Evolutionary conservation across 352 stramenopile genomes (phyloP), one percentile per base, ranked within the genome.

Genomic region (Phytophthora quininea): DNA sequence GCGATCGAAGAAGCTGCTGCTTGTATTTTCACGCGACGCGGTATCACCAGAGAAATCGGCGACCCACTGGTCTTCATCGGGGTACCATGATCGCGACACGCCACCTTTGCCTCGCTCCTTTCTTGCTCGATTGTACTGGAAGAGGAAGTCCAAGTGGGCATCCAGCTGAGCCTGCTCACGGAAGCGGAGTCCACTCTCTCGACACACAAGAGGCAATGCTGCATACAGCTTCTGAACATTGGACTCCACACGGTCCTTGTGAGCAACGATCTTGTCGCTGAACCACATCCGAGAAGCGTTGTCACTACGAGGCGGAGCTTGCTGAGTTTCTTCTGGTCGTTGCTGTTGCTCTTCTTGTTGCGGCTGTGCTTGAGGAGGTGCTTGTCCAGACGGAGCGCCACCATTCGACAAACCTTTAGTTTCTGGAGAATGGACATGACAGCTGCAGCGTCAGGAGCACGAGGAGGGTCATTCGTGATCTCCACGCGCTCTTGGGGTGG

Each of bases 401-500:
- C 50, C 42, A 40, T 77, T 73, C 19, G 54, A 77, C 52, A 94
- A 52, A 0, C 80, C 84, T 53, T 91, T 29, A 96, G 71, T 59
- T 93, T 93, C 64, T 94, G 83, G 48, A 96, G 61, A 35, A 96
- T 92, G 5, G 85, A 95, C 86, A 95, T 96, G 31, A 96, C 88
- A 10, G 86, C 86, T 12, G 84, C 81, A 2, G 86, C 67, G 49
- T 93, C 77, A 2, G 86, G 84, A 6, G 81, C 77, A 24, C 68
- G 69, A 50, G 80, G 71, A 10, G 71, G 64, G n/a, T 88, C 81
- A 49, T 88, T 92, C 4, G 83, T 86, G 65, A 88, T 87, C 64
- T 90, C 54, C 54, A 70, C 62, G 10, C 64, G 71, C 19, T 69
- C 50, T 35, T 70, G 60, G n/a, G 72, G 52, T 48, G 64, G 61